phyloP scores from a whole-genome alignment of 2,329 filamentous ascomycete genomes.

The Aspergillus quadrilineatus region DNA sequence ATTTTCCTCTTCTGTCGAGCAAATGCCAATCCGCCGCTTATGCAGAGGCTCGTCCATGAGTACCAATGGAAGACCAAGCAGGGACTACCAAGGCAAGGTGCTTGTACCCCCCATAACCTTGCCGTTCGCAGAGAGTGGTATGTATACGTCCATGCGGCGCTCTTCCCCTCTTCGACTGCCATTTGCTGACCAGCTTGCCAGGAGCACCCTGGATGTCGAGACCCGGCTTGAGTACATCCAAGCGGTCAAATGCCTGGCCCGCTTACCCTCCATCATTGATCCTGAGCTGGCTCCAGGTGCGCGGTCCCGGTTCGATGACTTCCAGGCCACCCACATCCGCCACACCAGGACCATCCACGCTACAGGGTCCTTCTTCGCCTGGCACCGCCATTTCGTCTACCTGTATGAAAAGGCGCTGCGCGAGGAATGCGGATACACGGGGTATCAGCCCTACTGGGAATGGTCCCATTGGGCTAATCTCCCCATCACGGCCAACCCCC shows the following conservation, averaged over 20 bases:
- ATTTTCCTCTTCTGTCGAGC: neutral
- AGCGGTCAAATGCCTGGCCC: neutral
- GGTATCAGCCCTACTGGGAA: slow-evolving; percentile 1
- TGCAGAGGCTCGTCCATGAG: neutral
- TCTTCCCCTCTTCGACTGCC: too few species aligned
- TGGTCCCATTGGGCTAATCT: neutral
- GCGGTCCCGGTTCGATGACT: neutral
- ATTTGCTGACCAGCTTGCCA: neutral
- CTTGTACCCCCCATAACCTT: neutral
- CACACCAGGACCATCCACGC: neutral
- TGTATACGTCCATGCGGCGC: too few species aligned
- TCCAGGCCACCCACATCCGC: neutral
- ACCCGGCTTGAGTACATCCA: neutral
- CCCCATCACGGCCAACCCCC: neutral
- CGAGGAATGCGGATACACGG: neutral
- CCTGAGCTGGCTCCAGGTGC: neutral
- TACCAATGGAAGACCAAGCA: neutral
- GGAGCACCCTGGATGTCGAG: neutral
- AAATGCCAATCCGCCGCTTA: neutral
- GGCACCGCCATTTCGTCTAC: neutral
- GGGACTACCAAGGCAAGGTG: neutral
- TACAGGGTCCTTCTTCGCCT: neutral
- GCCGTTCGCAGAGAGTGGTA: slow-evolving; percentile 1
- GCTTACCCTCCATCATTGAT: neutral
- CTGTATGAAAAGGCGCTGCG: neutral